Evolutionary conservation across 2,329 filamentous ascomycete species (phyloP).

Genomic region (Penicillium sp.): DNA sequence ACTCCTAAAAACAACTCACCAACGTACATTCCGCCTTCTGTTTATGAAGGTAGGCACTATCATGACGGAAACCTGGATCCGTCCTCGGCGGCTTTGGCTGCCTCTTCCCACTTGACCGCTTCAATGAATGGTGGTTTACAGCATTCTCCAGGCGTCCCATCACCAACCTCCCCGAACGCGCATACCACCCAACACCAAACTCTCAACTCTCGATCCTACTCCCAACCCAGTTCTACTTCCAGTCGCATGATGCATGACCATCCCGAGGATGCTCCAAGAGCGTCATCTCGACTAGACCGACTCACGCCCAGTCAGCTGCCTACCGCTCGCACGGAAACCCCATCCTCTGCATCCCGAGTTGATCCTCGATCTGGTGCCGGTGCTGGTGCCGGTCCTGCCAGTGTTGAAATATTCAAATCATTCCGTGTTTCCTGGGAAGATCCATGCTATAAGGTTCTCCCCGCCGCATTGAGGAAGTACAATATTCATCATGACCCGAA

Average conservation of each 20-base stretch:
- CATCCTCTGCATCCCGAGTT: slow-evolving; percentile 27
- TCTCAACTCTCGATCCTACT: slow-evolving; percentile 46
- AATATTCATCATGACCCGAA: slow-evolving; percentile 98
- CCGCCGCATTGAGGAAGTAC: slow-evolving; percentile 94
- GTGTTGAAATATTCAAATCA: slow-evolving; percentile 96
- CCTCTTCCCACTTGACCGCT: slow-evolving; percentile 69
- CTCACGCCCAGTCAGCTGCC: slow-evolving; percentile 33
- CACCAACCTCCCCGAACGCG: slow-evolving; percentile 46
- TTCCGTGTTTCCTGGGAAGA: slow-evolving; percentile 98
- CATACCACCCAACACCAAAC: slow-evolving; percentile 43
- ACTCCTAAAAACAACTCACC: slow-evolving; percentile 77
- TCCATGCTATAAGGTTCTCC: slow-evolving; percentile 94
- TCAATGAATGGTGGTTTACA: slow-evolving; percentile 64
- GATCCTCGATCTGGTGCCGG: slow-evolving; percentile 25
- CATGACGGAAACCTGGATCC: slow-evolving; percentile 62
- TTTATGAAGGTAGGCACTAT: slow-evolving; percentile 66
- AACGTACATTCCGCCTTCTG: slow-evolving; percentile 65
- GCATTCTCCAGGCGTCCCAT: slow-evolving; percentile 49
- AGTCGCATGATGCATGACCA: slow-evolving; percentile 40
- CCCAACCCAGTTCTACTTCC: slow-evolving; percentile 30
- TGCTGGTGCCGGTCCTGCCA: slow-evolving; percentile 35
- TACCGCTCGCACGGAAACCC: slow-evolving; percentile 33
- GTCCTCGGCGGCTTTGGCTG: slow-evolving; percentile 66
- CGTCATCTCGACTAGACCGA: slow-evolving; percentile 34
- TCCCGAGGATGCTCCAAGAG: slow-evolving; percentile 35